Conservation (phyloP, 2,329 filamentous ascomycete species). For the Chrysoporthe puriensis region DNA sequence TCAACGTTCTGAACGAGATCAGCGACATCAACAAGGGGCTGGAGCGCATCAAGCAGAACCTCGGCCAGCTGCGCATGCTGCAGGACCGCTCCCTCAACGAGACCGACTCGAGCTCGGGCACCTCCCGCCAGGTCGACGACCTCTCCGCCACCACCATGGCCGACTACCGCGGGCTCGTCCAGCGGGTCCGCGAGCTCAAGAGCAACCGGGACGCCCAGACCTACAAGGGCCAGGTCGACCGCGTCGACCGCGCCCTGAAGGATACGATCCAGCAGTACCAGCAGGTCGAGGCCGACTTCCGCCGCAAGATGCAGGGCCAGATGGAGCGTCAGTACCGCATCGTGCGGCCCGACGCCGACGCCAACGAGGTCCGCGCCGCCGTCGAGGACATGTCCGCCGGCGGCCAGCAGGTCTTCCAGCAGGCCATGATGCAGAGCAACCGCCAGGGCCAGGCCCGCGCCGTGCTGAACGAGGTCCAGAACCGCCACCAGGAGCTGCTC, state of each 20-base stretch:
- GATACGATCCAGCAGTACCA: slow-evolving; percentile 82
- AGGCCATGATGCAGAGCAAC: slow-evolving; percentile 81
- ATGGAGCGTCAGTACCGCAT: slow-evolving; percentile 90
- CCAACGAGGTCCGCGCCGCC: slow-evolving; percentile 76
- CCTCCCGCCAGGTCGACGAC: slow-evolving; percentile 71
- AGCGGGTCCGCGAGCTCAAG: slow-evolving; percentile 82
- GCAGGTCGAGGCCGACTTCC: slow-evolving; percentile 77
- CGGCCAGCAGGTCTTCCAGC: slow-evolving; percentile 82
- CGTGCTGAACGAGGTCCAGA: slow-evolving; percentile 77
- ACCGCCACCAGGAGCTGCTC: slow-evolving; percentile 83
- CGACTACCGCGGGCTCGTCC: slow-evolving; percentile 77
- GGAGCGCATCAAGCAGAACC: slow-evolving; percentile 71
- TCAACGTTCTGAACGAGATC: slow-evolving; percentile 83
- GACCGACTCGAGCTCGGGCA: slow-evolving; percentile 70
- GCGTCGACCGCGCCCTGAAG: slow-evolving; percentile 79
- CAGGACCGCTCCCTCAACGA: slow-evolving; percentile 75
- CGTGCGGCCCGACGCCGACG: slow-evolving; percentile 78
- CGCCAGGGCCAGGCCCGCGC: slow-evolving; percentile 80
- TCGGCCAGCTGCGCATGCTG: slow-evolving; percentile 71
- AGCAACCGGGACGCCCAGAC: slow-evolving; percentile 74
- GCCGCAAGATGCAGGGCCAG: slow-evolving; percentile 78
- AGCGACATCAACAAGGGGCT: slow-evolving; percentile 78
- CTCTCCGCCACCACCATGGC: slow-evolving; percentile 81
- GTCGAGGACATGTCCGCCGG: slow-evolving; percentile 72
- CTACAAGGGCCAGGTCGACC: slow-evolving; percentile 80